Percentiles rank a stretch among this genome's conserved stretches.
These are phyloP conservation scores for Wickerhamiella sergipiensis DNA, from an alignment of 805 yeast genomes.

Conservation along the genomic window DNA sequence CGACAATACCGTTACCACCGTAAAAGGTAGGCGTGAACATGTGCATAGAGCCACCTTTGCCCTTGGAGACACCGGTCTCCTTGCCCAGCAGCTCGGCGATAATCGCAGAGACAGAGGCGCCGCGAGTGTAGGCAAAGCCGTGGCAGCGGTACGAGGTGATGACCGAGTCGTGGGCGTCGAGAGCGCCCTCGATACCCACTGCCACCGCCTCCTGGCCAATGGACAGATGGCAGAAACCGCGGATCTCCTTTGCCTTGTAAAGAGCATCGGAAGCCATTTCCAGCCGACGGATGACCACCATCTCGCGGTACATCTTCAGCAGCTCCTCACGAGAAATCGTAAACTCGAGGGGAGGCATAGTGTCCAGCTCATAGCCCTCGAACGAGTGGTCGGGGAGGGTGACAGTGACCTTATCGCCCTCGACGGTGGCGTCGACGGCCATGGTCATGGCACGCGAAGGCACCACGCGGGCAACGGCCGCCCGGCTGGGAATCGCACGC, in stretches of 20 bases:
- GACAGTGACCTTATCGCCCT: slow-evolving; percentile 15
- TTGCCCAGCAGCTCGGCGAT: slow-evolving; percentile 95
- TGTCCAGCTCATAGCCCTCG: slow-evolving; percentile 70
- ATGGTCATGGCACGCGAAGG: slow-evolving; percentile 1
- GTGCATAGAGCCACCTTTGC: slow-evolving; percentile 99
- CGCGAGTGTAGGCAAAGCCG: slow-evolving; percentile 95
- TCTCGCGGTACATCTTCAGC: slow-evolving; percentile 90
- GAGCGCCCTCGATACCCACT: slow-evolving; percentile 94
- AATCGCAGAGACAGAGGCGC: slow-evolving; percentile 78
- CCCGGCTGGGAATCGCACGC: slow-evolving; percentile 3
- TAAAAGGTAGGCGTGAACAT: slow-evolving; percentile 91
- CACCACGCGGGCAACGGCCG: slow-evolving; percentile 4
- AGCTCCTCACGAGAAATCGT: slow-evolving; percentile 70
- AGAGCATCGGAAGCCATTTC: slow-evolving; percentile 98
- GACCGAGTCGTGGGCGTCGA: slow-evolving; percentile 69
- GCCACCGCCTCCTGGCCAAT: slow-evolving; percentile 99
- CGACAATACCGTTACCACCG: slow-evolving; percentile 99
- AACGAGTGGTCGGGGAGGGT: slow-evolving; percentile 65
- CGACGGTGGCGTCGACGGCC: neutral
- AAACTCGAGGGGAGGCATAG: slow-evolving; percentile 54
- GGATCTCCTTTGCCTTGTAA: slow-evolving; percentile 94
- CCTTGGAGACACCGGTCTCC: slow-evolving; percentile 86
- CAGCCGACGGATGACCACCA: slow-evolving; percentile 82
- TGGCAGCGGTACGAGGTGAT: slow-evolving; percentile 98
- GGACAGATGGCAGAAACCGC: slow-evolving; percentile 98